Evolutionary conservation across 495 filamentous ascomycete species (phyloP).

Genomic region (Talaromyces adpressus): DNA sequence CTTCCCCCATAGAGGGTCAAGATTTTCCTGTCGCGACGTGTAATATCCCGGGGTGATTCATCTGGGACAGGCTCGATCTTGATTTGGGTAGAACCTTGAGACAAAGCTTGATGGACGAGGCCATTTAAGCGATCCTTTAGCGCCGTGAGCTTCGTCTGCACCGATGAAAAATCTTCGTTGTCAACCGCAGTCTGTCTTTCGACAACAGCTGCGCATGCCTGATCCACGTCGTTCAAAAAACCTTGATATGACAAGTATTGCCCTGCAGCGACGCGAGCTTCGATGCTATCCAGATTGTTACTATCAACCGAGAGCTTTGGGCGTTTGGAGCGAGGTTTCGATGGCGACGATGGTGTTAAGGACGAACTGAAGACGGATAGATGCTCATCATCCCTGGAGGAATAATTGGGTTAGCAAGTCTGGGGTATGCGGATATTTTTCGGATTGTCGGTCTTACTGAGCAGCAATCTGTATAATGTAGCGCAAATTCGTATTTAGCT

Average conservation of each 20-base stretch:
- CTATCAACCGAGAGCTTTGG: constrained; percentile 36
- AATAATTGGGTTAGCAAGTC: not conserved
- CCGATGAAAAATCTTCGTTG: constrained; percentile 18
- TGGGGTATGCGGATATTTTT: not conserved
- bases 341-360: constrained; percentile 25
- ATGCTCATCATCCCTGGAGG: constrained; percentile 32
- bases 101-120: constrained; percentile 33
- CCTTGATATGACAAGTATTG: constrained; percentile 42
- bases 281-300: constrained; percentile 31
- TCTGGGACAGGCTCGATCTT: constrained; percentile 32
- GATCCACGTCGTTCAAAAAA: constrained; percentile 43
- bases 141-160: constrained; percentile 35
- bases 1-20: constrained; percentile 64
- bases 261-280: constrained; percentile 29
- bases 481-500: constrained; percentile 34
- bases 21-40: constrained; percentile 46
- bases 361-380: constrained; percentile 36
- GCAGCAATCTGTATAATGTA: constrained; percentile 32
- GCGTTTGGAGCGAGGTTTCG: constrained; percentile 43
- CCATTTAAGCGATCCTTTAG: constrained; percentile 45
- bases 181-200: constrained; percentile 21
- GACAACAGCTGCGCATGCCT: constrained; percentile 36
- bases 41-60: constrained; percentile 23
- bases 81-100: constrained; percentile 28
- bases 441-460: constrained; percentile 20